phyloP scores from a whole-genome alignment of 768 basidiomycete genomes.

The Dendrothele bispora region DNA sequence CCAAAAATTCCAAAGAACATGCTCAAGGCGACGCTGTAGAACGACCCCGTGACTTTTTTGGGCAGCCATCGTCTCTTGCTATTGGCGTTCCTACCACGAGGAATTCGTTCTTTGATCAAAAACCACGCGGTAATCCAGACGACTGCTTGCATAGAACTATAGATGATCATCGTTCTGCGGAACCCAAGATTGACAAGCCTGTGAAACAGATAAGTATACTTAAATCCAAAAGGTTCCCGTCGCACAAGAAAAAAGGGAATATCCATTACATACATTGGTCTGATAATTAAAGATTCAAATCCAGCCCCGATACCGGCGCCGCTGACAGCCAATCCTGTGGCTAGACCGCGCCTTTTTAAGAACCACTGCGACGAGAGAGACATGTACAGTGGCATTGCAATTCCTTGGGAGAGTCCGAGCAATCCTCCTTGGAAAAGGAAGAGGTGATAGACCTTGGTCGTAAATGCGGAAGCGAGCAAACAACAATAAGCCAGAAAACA shows the following conservation, averaged over 20 bases:
- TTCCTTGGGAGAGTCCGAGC: slow-evolving; percentile 14
- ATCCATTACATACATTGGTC: slow-evolving; percentile 18
- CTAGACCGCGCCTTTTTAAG: slow-evolving; percentile 27
- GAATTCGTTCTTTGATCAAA: slow-evolving; percentile 28
- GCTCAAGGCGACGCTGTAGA: slow-evolving; percentile 32
- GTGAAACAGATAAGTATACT: neutral
- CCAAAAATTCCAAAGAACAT: slow-evolving; percentile 28
- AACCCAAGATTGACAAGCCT: slow-evolving; percentile 28
- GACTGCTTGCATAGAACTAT: slow-evolving; percentile 25
- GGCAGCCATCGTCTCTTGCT: slow-evolving; percentile 22
- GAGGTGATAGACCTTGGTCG: slow-evolving; percentile 28
- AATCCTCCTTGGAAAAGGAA: slow-evolving; percentile 29
- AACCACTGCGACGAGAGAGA: slow-evolving; percentile 36
- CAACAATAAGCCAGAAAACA: slow-evolving; percentile 23
- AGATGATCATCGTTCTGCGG: slow-evolving; percentile 29
- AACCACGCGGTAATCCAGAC: slow-evolving; percentile 25
- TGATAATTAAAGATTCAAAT: slow-evolving; percentile 17
- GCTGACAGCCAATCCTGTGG: slow-evolving; percentile 33
- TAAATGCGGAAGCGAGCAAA: slow-evolving; percentile 29
- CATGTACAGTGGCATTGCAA: slow-evolving; percentile 27
- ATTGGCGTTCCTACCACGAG: slow-evolving; percentile 5
- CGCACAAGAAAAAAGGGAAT: neutral
- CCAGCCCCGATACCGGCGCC: slow-evolving; percentile 32
- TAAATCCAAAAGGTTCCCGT: neutral
- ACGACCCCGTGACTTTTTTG: slow-evolving; percentile 16